These are phyloP conservation scores for Paecilomyces formosus DNA, from an alignment of 2,329 filamentous ascomycete genomes.

Conservation along the genomic window DNA sequence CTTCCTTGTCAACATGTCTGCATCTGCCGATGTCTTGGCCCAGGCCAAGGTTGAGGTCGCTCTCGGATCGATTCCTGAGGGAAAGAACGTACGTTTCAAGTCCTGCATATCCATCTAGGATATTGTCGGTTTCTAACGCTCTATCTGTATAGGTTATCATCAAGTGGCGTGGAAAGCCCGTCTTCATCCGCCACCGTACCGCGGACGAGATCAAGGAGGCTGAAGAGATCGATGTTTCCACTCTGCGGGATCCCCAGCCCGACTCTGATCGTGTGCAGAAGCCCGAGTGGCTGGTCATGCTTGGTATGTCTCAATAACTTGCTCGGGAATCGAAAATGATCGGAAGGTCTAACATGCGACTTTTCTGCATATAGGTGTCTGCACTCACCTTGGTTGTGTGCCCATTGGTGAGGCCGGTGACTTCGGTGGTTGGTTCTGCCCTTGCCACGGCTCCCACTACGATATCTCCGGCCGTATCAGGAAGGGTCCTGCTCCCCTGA, in stretches of 20 bases:
- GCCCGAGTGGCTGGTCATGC: conserved; percentile 97
- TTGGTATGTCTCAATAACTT: conserved; percentile 54
- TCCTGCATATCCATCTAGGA: background rate
- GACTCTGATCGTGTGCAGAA: conserved; percentile 94
- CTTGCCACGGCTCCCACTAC: conserved; percentile 99
- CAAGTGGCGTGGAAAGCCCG: conserved; percentile 99
- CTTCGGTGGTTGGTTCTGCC: conserved; percentile 99
- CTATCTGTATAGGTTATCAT: conserved; percentile 68
- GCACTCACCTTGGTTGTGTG: conserved; percentile 98
- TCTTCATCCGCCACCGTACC: conserved; percentile 99
- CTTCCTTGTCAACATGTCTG: conserved; percentile 99
- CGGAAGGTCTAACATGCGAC: background rate
- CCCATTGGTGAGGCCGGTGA: conserved; percentile 98
- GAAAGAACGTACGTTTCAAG: conserved; percentile 82
- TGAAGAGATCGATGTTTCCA: conserved; percentile 59
- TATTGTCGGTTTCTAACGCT: conserved; percentile 2
- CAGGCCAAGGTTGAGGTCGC: conserved; percentile 99
- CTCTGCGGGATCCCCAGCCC: conserved; percentile 82
- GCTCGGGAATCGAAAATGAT: background rate
- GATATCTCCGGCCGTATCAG: conserved; percentile 98
- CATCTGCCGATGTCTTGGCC: conserved; percentile 94
- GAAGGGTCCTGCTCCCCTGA: conserved; percentile 93
- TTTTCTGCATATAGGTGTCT: conserved; percentile 63
- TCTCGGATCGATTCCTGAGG: conserved; percentile 85
- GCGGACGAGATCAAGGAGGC: conserved; percentile 88